phyloP scores from a whole-genome alignment of 2,329 filamentous ascomycete genomes.

The Lachnellula occidentalis region DNA sequence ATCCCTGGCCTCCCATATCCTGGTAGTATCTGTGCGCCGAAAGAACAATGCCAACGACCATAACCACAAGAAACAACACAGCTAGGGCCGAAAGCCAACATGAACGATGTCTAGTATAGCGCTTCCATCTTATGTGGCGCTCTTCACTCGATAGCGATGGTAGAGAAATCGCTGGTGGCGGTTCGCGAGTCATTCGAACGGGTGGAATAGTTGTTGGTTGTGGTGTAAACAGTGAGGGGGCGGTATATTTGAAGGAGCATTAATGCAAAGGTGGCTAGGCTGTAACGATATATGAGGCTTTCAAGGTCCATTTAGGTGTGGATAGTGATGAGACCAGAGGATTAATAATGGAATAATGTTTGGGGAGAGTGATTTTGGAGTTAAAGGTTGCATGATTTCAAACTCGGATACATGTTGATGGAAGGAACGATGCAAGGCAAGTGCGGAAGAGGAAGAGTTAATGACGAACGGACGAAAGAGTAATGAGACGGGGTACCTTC shows the following conservation, averaged over 20 bases:
- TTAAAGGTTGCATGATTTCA: neutral
- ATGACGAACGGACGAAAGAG: neutral
- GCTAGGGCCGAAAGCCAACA: neutral
- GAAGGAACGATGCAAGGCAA: neutral
- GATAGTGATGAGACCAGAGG: neutral
- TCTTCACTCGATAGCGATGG: conserved; percentile 12
- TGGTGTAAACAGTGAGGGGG: conserved; percentile 2
- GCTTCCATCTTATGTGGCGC: neutral
- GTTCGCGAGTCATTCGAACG: neutral
- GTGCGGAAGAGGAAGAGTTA: neutral
- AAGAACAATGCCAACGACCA: conserved; percentile 21
- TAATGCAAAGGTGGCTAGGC: conserved; percentile 11
- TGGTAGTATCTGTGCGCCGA: conserved; percentile 23
- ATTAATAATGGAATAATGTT: neutral
- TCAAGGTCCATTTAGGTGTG: conserved; percentile 16
- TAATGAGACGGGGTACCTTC: neutral
- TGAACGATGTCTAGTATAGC: neutral
- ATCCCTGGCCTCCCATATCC: conserved; percentile 24
- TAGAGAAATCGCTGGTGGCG: conserved; percentile 7
- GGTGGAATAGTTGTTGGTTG: conserved; percentile 12
- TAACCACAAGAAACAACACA: neutral
- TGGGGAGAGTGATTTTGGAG: neutral
- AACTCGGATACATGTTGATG: neutral
- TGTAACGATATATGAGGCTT: conserved; percentile 10
- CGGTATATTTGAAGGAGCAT: conserved; percentile 10